Evolutionary conservation across 768 basidiomycete species (phyloP), one percentile per base, ranked within the genome.

Genomic region (Mycena capillaripes): DNA sequence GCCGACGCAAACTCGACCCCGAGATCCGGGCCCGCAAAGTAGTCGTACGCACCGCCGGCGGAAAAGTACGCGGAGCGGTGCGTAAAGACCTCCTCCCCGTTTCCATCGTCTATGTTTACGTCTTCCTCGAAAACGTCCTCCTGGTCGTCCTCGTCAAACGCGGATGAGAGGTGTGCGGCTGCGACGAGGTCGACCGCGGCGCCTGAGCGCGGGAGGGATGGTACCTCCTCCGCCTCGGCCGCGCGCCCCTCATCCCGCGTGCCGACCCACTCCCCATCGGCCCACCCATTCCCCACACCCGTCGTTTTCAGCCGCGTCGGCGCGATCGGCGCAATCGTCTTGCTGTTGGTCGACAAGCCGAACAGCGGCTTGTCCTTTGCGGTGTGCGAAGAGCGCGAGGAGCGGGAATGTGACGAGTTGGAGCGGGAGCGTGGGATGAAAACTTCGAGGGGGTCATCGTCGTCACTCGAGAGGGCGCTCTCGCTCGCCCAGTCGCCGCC

Each of bases 241-340:
- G 56, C 71, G 38, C 79, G 85, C 10, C 83, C 83, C 50, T 87
- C 86, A 63, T 88, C 86, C 6, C 86, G 85, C 59, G 88, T 86
- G 3, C 86, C 82, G n/a, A 81, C 78, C 88, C 88, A 88, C 8
- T 71, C 79, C 12, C 76, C 78, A 9, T 79, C 82, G 30, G 83
- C 82, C 68, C 79, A 80, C 8, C 76, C 76, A 61, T 89, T 88
- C 8, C 86, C 87, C 14, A 86, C 83, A 1, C 87, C 85, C 12
- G 86, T 89, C 21, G 95, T 95, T 85, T 99, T 99, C 74, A 99
- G 87, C 55, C 95, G 88, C 6, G 98, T 97, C 10, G 90, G 89
- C 34, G 88, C 85, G 69, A 88, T 88, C 16, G 83, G 86, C 21
- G 83, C 88, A 72, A 87, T 88, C 25, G 82, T 87, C 68, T 75